Percentiles rank a stretch among this genome's conserved stretches.
These are phyloP conservation scores for Mallotus nudiflorus DNA, from an alignment of 345 rosid genomes.

Conservation along the genomic window DNA sequence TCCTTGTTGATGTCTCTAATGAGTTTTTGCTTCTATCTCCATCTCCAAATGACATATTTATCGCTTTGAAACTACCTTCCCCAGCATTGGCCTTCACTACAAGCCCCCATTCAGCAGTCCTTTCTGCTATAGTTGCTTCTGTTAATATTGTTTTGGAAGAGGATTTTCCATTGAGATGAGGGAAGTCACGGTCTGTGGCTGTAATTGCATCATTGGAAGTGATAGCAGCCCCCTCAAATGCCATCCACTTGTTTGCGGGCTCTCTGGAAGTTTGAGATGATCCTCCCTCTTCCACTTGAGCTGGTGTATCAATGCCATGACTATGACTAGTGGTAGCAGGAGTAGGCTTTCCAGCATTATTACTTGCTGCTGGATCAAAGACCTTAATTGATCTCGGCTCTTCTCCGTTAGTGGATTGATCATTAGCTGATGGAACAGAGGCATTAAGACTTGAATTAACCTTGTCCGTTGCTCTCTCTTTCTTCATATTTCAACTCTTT, in stretches of 20 bases:
- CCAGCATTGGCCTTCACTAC: conserved; percentile 49
- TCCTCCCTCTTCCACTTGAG: conserved; percentile 15
- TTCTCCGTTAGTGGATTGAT: not conserved
- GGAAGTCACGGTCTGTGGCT: not conserved
- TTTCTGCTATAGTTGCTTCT: conserved; percentile 56
- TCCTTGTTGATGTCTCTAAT: conserved; percentile 43
- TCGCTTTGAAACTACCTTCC: conserved; percentile 50
- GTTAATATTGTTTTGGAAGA: conserved; percentile 26
- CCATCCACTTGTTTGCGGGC: conserved; percentile 63
- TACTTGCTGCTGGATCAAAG: conserved; percentile 29
- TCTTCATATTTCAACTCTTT: not conserved
- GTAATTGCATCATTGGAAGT: not conserved
- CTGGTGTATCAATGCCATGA: conserved; percentile 17
- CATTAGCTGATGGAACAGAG: not conserved
- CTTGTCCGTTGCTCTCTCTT: not conserved
- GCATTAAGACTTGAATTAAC: not conserved
- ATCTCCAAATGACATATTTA: conserved; percentile 35
- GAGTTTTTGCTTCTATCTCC: conserved; percentile 43
- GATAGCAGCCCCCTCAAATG: conserved; percentile 38
- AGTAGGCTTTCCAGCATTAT: conserved; percentile 8
- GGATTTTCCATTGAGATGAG: not conserved
- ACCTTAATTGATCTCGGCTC: conserved; percentile 35
- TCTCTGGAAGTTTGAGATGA: conserved; percentile 10
- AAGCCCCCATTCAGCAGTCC: conserved; percentile 92
- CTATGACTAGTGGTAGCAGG: not conserved